Conservation (phyloP, 345 rosid genomes). For the Salix brachista region DNA sequence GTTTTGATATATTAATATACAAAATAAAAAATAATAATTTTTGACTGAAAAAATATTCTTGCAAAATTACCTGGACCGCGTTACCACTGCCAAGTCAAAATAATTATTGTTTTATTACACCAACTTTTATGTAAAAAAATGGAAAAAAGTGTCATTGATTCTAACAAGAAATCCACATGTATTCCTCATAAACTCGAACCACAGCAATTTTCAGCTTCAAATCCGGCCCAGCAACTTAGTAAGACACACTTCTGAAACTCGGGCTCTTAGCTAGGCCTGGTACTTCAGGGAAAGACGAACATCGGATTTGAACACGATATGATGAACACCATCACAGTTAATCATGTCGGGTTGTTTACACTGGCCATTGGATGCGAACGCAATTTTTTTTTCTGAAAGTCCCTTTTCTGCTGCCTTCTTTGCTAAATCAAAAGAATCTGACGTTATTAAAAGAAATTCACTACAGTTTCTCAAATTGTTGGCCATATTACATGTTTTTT, state of each 20-base stretch:
- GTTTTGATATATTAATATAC: too few species aligned
- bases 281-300: background rate
- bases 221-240: background rate
- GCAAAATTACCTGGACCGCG: too few species aligned
- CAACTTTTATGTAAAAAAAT: too few species aligned
- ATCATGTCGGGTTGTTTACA: background rate
- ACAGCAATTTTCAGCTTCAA: background rate
- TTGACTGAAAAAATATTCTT: too few species aligned
- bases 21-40: too few species aligned
- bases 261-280: background rate
- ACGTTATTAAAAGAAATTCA: background rate
- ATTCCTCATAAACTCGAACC: background rate
- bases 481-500: background rate
- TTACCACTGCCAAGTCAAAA: too few species aligned
- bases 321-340: background rate
- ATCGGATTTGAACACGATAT: background rate
- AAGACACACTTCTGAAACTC: background rate
- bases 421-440: background rate
- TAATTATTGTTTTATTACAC: too few species aligned
- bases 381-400: background rate
- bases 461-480: background rate
- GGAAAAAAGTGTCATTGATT: background rate
- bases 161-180: background rate
- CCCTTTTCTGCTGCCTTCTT: background rate
- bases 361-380: background rate